Base-by-base conservation (phyloP, 345 rosid genomes). In the Hypericum perforatum region DNA sequence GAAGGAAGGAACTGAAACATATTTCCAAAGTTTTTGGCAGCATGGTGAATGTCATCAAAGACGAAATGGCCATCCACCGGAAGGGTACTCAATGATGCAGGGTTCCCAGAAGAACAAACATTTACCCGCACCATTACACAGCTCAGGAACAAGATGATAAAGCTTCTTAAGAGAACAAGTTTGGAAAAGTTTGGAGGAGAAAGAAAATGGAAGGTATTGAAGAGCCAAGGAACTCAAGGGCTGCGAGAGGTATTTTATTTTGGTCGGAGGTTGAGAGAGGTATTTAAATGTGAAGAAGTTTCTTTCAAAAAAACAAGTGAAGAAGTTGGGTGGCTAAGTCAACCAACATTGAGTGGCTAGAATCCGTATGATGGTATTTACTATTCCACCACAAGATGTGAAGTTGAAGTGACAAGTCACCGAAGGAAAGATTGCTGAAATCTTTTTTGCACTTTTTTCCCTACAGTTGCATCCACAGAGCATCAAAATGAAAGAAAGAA, bases 11-110 rank as follows among this genome's bases (percentile, higher is more conserved):
- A 54, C 52, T 77, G 87, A 76, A 69, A 79, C 60, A 71, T 74
- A 37, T 81, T 81, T 58, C 98, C 98, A 22, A 91, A 91, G 57
- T 91, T 96, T 61, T 54, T 83, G 55, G 98, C 85, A 57, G 81
- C 92, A 57, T 74, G 81, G 36, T 82, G 81, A 40, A 81, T 71
- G 14, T 87, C 68, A 56, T 83, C 74, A 32, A 85, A 87, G 50
- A 65, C n/a, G n/a, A n/a, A n/a, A n/a, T n/a, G n/a, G n/a, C 98
- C 98, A 6, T 76, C 81, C 7, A 91, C 64, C 56, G 79, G 54
- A 40, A 87, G 86, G 41, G 79, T 59, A 54, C 63, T 75, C 52
- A 87, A 54, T 1, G 92, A 79, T 54, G 81, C 75, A 58, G 79
- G 74, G 76, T 59, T 72, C 81, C 73, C 69, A 51, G 91, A 80